These are phyloP conservation scores for Dactylellina cionopaga DNA, from an alignment of 2,329 filamentous ascomycete genomes.

Conservation along the genomic window DNA sequence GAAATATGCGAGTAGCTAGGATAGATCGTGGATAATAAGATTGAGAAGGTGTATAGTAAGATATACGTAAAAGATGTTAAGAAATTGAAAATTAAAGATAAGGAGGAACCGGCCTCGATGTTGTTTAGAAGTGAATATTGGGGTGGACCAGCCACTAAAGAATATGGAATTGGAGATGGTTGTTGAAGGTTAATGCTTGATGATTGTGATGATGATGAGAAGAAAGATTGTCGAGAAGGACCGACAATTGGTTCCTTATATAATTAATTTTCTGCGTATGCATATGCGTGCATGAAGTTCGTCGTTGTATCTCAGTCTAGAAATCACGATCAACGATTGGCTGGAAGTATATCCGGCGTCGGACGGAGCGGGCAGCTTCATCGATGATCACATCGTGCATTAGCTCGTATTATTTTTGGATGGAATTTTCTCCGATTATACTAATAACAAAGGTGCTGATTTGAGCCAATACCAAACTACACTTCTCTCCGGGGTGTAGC, in stretches of 20 bases:
- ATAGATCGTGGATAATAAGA: background rate
- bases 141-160: slow-evolving; percentile 21
- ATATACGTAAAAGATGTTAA: slow-evolving; percentile 26
- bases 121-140: slow-evolving; percentile 22
- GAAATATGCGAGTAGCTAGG: background rate
- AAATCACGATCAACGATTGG: background rate
- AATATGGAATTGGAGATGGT: background rate
- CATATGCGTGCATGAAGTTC: too few relatives aligned
- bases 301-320: too few relatives aligned
- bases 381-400: too few relatives aligned
- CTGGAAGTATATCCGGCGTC: too few relatives aligned
- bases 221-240: slow-evolving; percentile 17
- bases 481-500: too few relatives aligned
- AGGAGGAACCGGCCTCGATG: slow-evolving; percentile 22
- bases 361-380: too few relatives aligned
- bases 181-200: slow-evolving; percentile 19
- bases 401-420: too few relatives aligned
- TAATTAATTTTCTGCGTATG: background rate
- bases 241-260: slow-evolving; percentile 13
- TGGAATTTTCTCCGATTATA: too few relatives aligned
- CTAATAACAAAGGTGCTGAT: too few relatives aligned
- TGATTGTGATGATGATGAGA: slow-evolving; percentile 17
- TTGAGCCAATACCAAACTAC: too few relatives aligned
- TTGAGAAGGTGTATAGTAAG: slow-evolving; percentile 18
- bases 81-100: background rate